Base-by-base conservation (phyloP, 2,329 filamentous ascomycete genomes). In the Aspergillus novofumigatus region DNA sequence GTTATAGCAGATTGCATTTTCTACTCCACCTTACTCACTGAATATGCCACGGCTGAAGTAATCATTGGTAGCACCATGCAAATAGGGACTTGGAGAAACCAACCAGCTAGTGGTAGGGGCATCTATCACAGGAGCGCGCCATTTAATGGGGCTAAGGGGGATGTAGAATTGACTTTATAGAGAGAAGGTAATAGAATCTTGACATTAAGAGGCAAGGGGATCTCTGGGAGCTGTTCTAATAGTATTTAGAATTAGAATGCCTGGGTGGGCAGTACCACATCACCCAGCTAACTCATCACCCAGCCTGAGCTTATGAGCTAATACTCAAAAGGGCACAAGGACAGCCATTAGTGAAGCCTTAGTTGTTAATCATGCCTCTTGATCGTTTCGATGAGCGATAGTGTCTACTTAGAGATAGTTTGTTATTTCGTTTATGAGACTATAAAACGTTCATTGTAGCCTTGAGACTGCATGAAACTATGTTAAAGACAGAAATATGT, bases 191-290 rank as follows among this genome's bases (percentile, higher is more conserved):
- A 54, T n/a, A 57, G 58, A 2, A 49, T 70, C 20, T 59, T 66
- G 1, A 53, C 56, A 25, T 51, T 74, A 42, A 52, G 59, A 6
- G 71, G 69, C 1, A 55, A 56, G 1, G 45, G 61, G 2, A 70
- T 74, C 56, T 63, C 59, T 0, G 60, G 53, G 1, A 51, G 38
- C 5, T 73, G 72, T 54, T 23, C 45, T 5, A 51, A 55, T 2
- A 62, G 60, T 23, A 10, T 57, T 68, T 49, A 63, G 63, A 76
- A 76, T 61, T 75, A 63, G 60, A 76, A 76, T 62, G 68, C 74
- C 4, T 73, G 68, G 67, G 73, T 75, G 10, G 70, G 69, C n/a
- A 67, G 58, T 52, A 58, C 7, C 9, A 8, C 10, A 9, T 29
- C 28, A 8, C 9, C 28, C 8, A 8, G 8, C 28, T 29, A 29